Evolutionary conservation across 2,329 filamentous ascomycete species (phyloP).

Genomic region (Monosporascus ibericus): DNA sequence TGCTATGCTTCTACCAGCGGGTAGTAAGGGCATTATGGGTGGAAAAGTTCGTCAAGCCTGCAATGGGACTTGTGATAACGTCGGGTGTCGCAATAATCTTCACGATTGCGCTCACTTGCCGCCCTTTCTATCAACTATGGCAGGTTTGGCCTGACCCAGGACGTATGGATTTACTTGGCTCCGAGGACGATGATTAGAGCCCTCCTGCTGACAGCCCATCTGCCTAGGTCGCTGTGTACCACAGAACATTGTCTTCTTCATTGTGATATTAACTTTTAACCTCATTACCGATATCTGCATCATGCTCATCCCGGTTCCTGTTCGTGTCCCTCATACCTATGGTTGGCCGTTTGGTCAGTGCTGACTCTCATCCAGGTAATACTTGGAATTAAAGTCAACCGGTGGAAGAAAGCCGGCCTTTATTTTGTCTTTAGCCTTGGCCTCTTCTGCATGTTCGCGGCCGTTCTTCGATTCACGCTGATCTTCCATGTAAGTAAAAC

Average conservation of each 20-base stretch:
- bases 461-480: conserved; percentile 4
- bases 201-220: conserved; percentile 1
- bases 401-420: conserved; percentile 2
- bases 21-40: conserved; percentile 29
- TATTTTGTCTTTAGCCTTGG: conserved; percentile 5
- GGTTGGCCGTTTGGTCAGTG: neutral
- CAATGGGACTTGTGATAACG: conserved; percentile 23
- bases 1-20: conserved; percentile 33
- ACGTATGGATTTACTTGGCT: conserved; percentile 17
- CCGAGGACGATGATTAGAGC: neutral
- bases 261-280: conserved; percentile 6
- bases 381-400: conserved; percentile 1
- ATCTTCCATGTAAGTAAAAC: conserved; percentile 4
- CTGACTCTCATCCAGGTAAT: conserved; percentile 1
- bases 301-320: conserved; percentile 5
- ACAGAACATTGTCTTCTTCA: conserved; percentile 4
- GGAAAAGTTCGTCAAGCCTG: conserved; percentile 28
- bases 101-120: conserved; percentile 24
- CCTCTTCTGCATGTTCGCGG: conserved; percentile 6
- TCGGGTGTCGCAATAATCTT: conserved; percentile 21
- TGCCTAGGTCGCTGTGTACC: conserved; percentile 3
- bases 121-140: conserved; percentile 28
- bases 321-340: neutral
- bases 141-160: conserved; percentile 31
- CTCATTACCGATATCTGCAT: conserved; percentile 7